Base-by-base conservation (phyloP, 2,329 filamentous ascomycete species). In the Didymella exigua region DNA sequence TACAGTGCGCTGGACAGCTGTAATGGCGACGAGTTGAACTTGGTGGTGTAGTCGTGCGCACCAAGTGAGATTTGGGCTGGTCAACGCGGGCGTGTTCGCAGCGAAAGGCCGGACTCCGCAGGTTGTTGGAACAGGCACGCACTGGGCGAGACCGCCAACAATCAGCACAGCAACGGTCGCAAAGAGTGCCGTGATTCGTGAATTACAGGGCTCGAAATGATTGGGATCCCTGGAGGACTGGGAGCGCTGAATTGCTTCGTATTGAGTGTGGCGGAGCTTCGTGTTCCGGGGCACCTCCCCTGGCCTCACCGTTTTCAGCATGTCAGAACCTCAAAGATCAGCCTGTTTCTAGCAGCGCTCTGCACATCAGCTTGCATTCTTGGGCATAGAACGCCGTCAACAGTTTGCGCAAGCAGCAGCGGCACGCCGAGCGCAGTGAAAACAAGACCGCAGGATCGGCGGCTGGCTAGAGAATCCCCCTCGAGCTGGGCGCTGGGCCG, bases 231-330 rank as follows among this genome's bases (percentile, higher is more conserved):
- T 56, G 29, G 49, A 41, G 16, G 47, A 37, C 23, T 40, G 50
- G 31, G 9, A 51, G 52, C 46, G 33, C 48, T 50, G 33, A 42
- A 38, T 19, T 51, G 54, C 52, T 55, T 53, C 54, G 50, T 56
- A 29, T 42, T 57, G 58, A 66, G 49, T 62, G 65, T 66, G 65
- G 65, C 65, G 65, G 59, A 68, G 65, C 63, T 56, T 14, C 50
- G 49, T 55, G 34, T 44, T 48, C 41, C 36, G 7, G 46, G n/a
- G 16, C 41, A 16, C 5, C 33, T 48, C 46, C 58, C 53, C 50
- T 58, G 58, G 48, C 16, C 51, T 34, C 60, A 48, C 62, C 63
- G 49, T 43, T 59, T 61, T 54, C 61, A 57, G 54, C 46, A 26
- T 40, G 46, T 48, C 31, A 49, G 33, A 45, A 41, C 49, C 36